Conservation (phyloP, 225 moss, liverwort and hornwort species). For the Neckera pumila region DNA sequence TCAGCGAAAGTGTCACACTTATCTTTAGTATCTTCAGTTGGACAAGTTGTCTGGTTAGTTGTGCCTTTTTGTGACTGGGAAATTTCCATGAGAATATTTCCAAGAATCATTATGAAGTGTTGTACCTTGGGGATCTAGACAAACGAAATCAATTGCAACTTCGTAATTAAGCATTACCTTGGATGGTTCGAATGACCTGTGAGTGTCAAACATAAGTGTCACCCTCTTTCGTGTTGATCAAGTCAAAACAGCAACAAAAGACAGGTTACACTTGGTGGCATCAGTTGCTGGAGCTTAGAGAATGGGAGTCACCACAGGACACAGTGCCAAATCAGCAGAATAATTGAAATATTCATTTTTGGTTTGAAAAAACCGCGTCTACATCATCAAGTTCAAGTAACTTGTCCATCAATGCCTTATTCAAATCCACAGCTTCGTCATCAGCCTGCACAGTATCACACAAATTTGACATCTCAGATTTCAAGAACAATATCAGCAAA, state of each 20-base stretch:
- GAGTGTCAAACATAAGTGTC: not conserved
- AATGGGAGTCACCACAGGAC: not conserved
- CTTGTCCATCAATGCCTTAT: conserved; percentile 72
- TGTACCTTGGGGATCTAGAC: not conserved
- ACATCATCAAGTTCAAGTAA: conserved; percentile 90
- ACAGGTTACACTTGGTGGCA: not conserved
- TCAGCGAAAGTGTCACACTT: no score
- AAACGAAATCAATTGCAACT: not conserved
- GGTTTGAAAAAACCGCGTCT: conserved; percentile 81
- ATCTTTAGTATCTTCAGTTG: no score
- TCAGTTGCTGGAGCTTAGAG: not conserved
- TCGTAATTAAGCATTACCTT: not conserved
- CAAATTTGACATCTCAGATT: not conserved
- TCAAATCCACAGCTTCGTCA: conserved; percentile 81
- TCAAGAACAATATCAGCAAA: not conserved
- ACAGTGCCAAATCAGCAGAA: not conserved
- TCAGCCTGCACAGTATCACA: conserved; percentile 46
- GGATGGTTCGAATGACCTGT: not conserved
- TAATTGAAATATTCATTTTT: conserved; percentile 19
- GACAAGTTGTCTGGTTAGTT: no score
- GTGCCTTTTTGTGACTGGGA: no score
- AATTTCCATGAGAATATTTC: not conserved
- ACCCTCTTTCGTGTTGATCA: not conserved
- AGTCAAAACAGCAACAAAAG: not conserved
- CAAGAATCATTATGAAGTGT: not conserved